These are phyloP conservation scores for Coemansia sp. DNA, from an alignment of 192 early-diverging fungal species.

Conservation along the genomic window DNA sequence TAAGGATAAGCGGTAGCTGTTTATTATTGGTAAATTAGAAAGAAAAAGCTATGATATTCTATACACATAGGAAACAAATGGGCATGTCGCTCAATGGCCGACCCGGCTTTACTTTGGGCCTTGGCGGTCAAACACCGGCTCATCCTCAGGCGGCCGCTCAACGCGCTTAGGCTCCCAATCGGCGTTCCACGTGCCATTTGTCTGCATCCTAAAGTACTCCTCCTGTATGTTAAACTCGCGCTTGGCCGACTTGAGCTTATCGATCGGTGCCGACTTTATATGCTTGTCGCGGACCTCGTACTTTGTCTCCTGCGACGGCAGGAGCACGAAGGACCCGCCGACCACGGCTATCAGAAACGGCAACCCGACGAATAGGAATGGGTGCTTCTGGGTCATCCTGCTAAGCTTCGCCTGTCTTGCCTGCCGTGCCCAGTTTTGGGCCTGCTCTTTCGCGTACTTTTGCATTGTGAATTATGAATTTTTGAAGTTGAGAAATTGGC, in stretches of 20 bases:
- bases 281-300: slow-evolving; percentile 72
- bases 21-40: neutral
- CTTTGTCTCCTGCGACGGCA: slow-evolving; percentile 69
- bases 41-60: neutral
- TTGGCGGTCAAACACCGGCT: slow-evolving; percentile 51
- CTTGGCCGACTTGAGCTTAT: slow-evolving; percentile 58
- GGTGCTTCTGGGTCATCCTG: slow-evolving; percentile 45
- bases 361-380: slow-evolving; percentile 67
- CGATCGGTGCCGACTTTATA: slow-evolving; percentile 52
- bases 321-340: slow-evolving; percentile 67
- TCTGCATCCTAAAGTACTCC: slow-evolving; percentile 60
- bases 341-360: slow-evolving; percentile 69
- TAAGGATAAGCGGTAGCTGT: neutral
- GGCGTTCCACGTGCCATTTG: slow-evolving; percentile 32
- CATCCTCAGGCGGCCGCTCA: slow-evolving; percentile 40
- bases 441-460: neutral
- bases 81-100: too few relatives aligned
- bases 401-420: slow-evolving; percentile 18
- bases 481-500: neutral
- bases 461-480: slow-evolving; percentile 1
- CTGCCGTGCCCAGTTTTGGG: slow-evolving; percentile 7
- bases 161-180: slow-evolving; percentile 52
- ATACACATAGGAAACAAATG: neutral
- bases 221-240: slow-evolving; percentile 67
- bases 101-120: slow-evolving; percentile 8